Percentiles rank a stretch among this genome's conserved stretches.
Conservation (phyloP, 768 basidiomycete species). For the Plicaturopsis crispa region DNA sequence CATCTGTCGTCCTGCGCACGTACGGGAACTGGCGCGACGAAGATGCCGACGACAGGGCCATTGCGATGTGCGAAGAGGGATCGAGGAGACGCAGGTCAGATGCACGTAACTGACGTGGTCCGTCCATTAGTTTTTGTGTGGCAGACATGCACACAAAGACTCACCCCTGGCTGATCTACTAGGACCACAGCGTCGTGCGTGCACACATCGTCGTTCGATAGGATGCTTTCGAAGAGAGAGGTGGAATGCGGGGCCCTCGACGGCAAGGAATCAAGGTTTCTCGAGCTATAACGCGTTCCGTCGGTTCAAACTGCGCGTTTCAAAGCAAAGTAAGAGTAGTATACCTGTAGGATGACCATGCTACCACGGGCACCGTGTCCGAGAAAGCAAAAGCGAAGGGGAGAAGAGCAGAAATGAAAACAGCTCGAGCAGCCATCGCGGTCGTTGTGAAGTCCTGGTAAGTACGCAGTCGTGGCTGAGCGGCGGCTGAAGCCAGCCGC, state of each 20-base stretch:
- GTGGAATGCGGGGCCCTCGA: conserved; percentile 18
- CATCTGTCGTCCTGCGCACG: conserved; percentile 25
- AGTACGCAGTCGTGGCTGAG: too few relatives aligned
- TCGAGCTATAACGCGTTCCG: conserved; percentile 31
- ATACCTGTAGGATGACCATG: conserved; percentile 69
- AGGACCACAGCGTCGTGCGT: conserved; percentile 59
- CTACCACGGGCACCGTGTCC: conserved; percentile 55
- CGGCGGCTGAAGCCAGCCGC: too few relatives aligned
- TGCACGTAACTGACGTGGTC: conserved; percentile 49
- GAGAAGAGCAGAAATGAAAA: conserved; percentile 37
- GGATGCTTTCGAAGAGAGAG: conserved; percentile 36
- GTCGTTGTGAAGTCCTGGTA: too few relatives aligned
- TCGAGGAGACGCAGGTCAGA: conserved; percentile 65
- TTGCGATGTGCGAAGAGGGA: conserved; percentile 40
- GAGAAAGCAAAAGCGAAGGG: conserved; percentile 48
- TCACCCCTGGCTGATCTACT: conserved; percentile 66
- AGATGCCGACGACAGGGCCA: conserved; percentile 38
- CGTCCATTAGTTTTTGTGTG: not conserved
- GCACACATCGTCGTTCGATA: conserved; percentile 43
- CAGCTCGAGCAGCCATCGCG: conserved; percentile 35
- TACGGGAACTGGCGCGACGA: conserved; percentile 61
- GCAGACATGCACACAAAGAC: conserved; percentile 20
- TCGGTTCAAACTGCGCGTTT: not conserved
- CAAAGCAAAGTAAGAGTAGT: not conserved
- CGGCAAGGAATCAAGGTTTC: conserved; percentile 35